Conservation (phyloP, 345 rosid species). For the Eucalyptus polybractea region DNA sequence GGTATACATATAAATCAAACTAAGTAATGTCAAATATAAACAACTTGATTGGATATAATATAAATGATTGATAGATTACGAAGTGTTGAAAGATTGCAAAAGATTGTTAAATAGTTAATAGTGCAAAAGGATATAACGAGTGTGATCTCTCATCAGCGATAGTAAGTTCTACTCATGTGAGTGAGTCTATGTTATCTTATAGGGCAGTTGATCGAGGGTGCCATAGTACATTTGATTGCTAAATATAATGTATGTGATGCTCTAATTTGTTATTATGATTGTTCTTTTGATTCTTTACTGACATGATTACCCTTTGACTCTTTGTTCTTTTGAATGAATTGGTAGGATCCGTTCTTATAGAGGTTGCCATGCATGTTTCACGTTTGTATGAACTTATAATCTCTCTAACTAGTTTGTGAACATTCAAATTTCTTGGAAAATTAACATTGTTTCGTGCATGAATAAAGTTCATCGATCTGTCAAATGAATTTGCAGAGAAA, state of each 20-base stretch:
- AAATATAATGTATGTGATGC: neutral
- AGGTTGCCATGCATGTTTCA: too few species aligned
- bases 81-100: too few species aligned
- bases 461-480: neutral
- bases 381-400: neutral
- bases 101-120: too few species aligned
- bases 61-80: too few species aligned
- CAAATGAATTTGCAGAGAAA: neutral
- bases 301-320: neutral
- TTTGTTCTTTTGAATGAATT: too few species aligned
- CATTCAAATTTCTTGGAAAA: neutral
- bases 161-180: too few species aligned
- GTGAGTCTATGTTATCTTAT: neutral
- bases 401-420: neutral
- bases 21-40: too few species aligned
- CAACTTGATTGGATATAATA: too few species aligned
- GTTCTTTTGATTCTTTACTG: neutral
- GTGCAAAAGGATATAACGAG: neutral
- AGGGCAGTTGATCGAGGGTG: neutral
- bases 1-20: too few species aligned
- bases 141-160: too few species aligned
- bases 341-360: too few species aligned
- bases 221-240: neutral
- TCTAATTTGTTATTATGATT: neutral
- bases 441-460: neutral